These are phyloP conservation scores for Phialophora chinensis DNA, from an alignment of 2,329 filamentous ascomycete genomes.

Conservation along the genomic window DNA sequence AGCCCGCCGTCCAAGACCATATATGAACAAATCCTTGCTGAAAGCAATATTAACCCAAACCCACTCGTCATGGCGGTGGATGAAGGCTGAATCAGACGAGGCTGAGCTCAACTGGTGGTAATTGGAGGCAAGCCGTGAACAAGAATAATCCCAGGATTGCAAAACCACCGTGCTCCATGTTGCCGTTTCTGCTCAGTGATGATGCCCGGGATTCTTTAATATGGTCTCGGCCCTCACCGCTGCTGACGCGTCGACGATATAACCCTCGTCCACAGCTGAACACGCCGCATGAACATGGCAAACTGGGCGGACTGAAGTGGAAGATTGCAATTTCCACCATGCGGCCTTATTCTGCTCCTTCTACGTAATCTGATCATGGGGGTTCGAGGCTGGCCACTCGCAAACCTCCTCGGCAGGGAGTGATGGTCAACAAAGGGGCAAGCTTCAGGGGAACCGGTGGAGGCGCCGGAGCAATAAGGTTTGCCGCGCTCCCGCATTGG, in stretches of 20 bases:
- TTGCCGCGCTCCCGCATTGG: background rate
- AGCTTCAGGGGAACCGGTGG: constrained; percentile 20
- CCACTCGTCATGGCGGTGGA: background rate
- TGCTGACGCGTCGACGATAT: constrained; percentile 19
- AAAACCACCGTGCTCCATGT: background rate
- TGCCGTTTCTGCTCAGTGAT: background rate
- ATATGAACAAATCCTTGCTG: background rate
- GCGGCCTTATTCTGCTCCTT: constrained; percentile 4
- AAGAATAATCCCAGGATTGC: background rate
- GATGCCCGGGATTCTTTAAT: background rate
- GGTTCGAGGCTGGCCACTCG: constrained; percentile 10
- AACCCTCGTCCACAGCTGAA: background rate
- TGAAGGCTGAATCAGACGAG: constrained; percentile 13
- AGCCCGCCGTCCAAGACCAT: background rate
- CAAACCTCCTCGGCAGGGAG: background rate
- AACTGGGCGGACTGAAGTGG: constrained; percentile 8
- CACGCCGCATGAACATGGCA: background rate
- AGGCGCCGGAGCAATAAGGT: background rate
- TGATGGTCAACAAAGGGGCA: constrained; percentile 18
- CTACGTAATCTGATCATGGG: constrained; percentile 23
- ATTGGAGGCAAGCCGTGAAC: constrained; percentile 9
- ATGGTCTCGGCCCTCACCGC: constrained; percentile 7
- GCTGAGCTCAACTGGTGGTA: constrained; percentile 11
- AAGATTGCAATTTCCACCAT: constrained; percentile 27
- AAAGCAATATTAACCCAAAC: background rate